Conservation (phyloP, 768 basidiomycete genomes). For the Candolleomyces aberdarensis region DNA sequence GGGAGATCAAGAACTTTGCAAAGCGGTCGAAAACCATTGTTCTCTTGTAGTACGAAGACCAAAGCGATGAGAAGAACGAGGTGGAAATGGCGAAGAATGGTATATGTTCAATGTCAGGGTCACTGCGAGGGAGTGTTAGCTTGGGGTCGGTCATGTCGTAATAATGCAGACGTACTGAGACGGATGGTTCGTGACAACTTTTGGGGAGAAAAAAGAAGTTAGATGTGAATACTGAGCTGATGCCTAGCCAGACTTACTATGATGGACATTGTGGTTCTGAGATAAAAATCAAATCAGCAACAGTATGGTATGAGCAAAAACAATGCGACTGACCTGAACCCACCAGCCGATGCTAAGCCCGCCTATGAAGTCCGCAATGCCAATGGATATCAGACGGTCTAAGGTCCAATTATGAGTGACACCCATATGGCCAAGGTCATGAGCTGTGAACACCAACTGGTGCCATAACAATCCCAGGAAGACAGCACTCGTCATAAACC, state of each 20-base stretch:
- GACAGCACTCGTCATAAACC: conserved; percentile 73
- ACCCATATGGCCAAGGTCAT: conserved; percentile 94
- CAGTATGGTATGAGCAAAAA: conserved; percentile 5
- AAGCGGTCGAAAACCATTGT: conserved; percentile 76
- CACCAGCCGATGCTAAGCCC: conserved; percentile 98
- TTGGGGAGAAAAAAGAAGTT: conserved; percentile 8
- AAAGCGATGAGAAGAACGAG: conserved; percentile 79
- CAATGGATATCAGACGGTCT: conserved; percentile 77
- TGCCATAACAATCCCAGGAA: conserved; percentile 92
- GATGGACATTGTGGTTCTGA: conserved; percentile 94
- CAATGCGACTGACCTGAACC: conserved; percentile 77
- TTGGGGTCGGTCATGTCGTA: not conserved
- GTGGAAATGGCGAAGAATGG: conserved; percentile 95
- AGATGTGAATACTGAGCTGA: conserved; percentile 5
- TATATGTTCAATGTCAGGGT: conserved; percentile 83
- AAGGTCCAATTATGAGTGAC: conserved; percentile 83
- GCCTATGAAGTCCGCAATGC: conserved; percentile 83
- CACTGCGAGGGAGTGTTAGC: conserved; percentile 37
- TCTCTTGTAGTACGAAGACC: conserved; percentile 94
- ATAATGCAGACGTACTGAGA: conserved; percentile 64
- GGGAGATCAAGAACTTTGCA: conserved; percentile 57
- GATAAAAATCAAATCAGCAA: not conserved
- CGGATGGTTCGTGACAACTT: conserved; percentile 96
- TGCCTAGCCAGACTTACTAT: conserved; percentile 56
- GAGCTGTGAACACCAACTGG: conserved; percentile 87